Percentiles rank a stretch among this genome's conserved stretches.
phyloP scores from a whole-genome alignment of 768 basidiomycete species.

The Mycena kentingensis region DNA sequence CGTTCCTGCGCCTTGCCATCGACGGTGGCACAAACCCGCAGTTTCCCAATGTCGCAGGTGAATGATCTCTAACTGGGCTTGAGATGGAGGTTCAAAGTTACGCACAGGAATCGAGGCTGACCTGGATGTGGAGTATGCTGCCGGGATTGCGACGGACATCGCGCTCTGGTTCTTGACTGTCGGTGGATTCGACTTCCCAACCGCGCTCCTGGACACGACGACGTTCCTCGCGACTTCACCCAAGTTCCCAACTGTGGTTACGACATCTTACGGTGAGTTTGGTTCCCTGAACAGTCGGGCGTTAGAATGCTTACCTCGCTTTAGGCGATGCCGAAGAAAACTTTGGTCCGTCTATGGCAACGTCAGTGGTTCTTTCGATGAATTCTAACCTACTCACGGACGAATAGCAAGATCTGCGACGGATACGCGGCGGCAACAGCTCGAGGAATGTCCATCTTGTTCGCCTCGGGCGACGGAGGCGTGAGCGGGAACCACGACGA shows the following conservation, averaged over 20 bases:
- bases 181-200: constrained; percentile 48
- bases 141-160: constrained; percentile 30
- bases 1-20: constrained; percentile 15
- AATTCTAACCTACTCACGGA: constrained; percentile 45
- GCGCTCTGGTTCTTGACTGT: constrained; percentile 40
- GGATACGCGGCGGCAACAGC: constrained; percentile 37
- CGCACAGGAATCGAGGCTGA: constrained; percentile 14
- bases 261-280: constrained; percentile 38
- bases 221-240: constrained; percentile 46
- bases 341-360: constrained; percentile 30
- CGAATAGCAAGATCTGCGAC: constrained; percentile 54
- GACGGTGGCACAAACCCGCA: constrained; percentile 23
- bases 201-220: constrained; percentile 33
- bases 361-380: constrained; percentile 40
- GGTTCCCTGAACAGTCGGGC: not conserved
- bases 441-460: constrained; percentile 17
- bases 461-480: constrained; percentile 15
- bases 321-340: constrained; percentile 11
- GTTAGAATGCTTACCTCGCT: not conserved
- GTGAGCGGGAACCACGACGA: constrained; percentile 7
- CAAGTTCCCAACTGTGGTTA: constrained; percentile 51
- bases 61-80: not conserved
- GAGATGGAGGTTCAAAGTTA: not conserved
- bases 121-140: constrained; percentile 12
- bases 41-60: constrained; percentile 6